phyloP scores from a whole-genome alignment of 129 eudicot species.

The Solidago caesia region DNA sequence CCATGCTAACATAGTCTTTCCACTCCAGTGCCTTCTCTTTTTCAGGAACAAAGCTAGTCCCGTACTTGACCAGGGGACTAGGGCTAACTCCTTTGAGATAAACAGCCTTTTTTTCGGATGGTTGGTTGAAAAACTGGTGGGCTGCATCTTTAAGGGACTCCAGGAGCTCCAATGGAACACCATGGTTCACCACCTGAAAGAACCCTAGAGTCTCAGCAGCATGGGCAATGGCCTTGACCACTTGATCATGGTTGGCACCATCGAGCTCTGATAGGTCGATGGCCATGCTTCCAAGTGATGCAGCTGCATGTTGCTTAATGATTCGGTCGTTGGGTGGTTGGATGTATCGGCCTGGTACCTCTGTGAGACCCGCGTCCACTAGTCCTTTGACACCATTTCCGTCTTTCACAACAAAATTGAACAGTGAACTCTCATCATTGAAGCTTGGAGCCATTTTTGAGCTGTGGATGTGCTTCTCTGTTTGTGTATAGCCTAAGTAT shows the following conservation, averaged over 20 bases:
- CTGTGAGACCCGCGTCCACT: constrained; percentile 36
- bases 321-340: constrained; percentile 39
- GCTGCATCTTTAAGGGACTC: constrained; percentile 43
- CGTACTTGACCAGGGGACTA: constrained; percentile 44
- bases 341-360: constrained; percentile 37
- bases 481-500: not conserved
- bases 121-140: constrained; percentile 39
- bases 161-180: constrained; percentile 43
- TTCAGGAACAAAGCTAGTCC: constrained; percentile 56
- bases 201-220: constrained; percentile 57
- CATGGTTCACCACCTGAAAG: constrained; percentile 60
- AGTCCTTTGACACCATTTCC: constrained; percentile 54
- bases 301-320: not conserved
- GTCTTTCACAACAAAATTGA: constrained; percentile 35
- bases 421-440: constrained; percentile 29
- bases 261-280: constrained; percentile 45
- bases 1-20: constrained; percentile 51
- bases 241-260: constrained; percentile 43
- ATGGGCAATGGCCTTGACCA: constrained; percentile 37
- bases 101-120: constrained; percentile 44
- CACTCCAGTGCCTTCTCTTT: constrained; percentile 47
- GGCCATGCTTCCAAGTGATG: constrained; percentile 19
- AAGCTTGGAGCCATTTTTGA: constrained; percentile 32
- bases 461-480: not conserved
- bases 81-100: constrained; percentile 48